These are phyloP conservation scores for Myxozyma sirexii DNA, from an alignment of 805 yeast genomes.

Conservation along the genomic window DNA sequence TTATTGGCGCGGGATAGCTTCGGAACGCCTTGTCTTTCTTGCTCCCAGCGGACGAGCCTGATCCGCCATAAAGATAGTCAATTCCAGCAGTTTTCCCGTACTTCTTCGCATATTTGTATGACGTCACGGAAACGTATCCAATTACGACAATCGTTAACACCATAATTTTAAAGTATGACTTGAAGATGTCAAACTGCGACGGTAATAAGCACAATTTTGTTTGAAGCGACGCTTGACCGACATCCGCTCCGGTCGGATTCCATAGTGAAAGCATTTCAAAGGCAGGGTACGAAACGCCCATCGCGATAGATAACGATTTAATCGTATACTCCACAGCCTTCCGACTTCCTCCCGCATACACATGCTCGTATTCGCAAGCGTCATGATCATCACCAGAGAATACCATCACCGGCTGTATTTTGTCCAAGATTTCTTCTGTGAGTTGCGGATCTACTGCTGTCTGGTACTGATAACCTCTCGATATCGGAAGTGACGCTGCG, in stretches of 20 bases:
- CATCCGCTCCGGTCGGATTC: slow-evolving; percentile 19
- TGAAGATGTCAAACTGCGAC: slow-evolving; percentile 33
- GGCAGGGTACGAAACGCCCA: slow-evolving; percentile 86
- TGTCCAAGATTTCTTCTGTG: slow-evolving; percentile 59
- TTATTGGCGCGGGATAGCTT: slow-evolving; percentile 13
- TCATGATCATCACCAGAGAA: slow-evolving; percentile 98
- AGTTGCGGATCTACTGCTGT: slow-evolving; percentile 73
- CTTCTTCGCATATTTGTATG: slow-evolving; percentile 3
- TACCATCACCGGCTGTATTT: slow-evolving; percentile 64
- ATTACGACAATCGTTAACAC: slow-evolving; percentile 20
- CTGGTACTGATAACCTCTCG: slow-evolving; percentile 82
- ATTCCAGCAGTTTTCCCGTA: background rate
- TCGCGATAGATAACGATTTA: slow-evolving; percentile 88
- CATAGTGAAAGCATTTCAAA: slow-evolving; percentile 73
- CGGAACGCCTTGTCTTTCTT: slow-evolving; percentile 4
- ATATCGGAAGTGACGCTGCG: slow-evolving; percentile 62
- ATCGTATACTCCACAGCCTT: slow-evolving; percentile 71
- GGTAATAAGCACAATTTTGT: slow-evolving; percentile 37
- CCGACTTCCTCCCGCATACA: slow-evolving; percentile 28
- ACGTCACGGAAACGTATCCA: background rate
- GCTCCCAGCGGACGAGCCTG: background rate
- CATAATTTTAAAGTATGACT: slow-evolving; percentile 22
- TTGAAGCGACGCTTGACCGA: slow-evolving; percentile 15
- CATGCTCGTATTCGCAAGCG: slow-evolving; percentile 77
- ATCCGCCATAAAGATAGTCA: slow-evolving; percentile 9